These are phyloP conservation scores for Candida argentea DNA, from an alignment of 805 yeast genomes.

Conservation along the genomic window DNA sequence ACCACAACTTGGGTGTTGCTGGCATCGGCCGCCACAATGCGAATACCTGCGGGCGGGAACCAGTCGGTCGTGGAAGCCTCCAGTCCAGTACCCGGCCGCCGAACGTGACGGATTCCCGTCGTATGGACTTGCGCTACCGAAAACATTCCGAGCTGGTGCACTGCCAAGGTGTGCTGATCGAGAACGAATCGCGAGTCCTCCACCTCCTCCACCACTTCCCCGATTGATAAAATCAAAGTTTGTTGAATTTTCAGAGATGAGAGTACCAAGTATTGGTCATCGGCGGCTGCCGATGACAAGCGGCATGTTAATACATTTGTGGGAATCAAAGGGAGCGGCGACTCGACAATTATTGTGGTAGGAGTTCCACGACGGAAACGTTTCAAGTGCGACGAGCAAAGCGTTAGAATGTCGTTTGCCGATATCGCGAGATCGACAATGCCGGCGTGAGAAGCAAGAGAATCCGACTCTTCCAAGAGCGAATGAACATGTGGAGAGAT, in stretches of 20 bases:
- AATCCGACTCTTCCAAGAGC: slow-evolving; percentile 52
- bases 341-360: slow-evolving; percentile 53
- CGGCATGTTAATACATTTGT: slow-evolving; percentile 56
- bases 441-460: slow-evolving; percentile 44
- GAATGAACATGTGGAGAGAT: slow-evolving; percentile 22
- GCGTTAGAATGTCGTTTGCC: slow-evolving; percentile 14
- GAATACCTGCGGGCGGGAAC: slow-evolving; percentile 74
- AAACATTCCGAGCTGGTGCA: slow-evolving; percentile 53
- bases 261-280: slow-evolving; percentile 57
- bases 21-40: slow-evolving; percentile 47
- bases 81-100: not conserved
- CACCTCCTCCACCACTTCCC: slow-evolving; percentile 72
- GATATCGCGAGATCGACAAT: slow-evolving; percentile 20
- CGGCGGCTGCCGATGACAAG: slow-evolving; percentile 29
- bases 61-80: slow-evolving; percentile 47
- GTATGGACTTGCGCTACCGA: slow-evolving; percentile 67
- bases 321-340: slow-evolving; percentile 64
- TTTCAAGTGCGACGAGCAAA: slow-evolving; percentile 37
- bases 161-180: slow-evolving; percentile 52
- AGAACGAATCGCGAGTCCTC: slow-evolving; percentile 51
- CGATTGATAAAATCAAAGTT: slow-evolving; percentile 66
- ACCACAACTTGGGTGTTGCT: slow-evolving; percentile 62
- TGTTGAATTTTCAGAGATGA: slow-evolving; percentile 45
- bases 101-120: slow-evolving; percentile 54
- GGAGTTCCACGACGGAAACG: slow-evolving; percentile 48